Percentiles rank a stretch among this genome's conserved stretches.
phyloP scores from a whole-genome alignment of 768 basidiomycete species.

The Lepiota venenata region DNA sequence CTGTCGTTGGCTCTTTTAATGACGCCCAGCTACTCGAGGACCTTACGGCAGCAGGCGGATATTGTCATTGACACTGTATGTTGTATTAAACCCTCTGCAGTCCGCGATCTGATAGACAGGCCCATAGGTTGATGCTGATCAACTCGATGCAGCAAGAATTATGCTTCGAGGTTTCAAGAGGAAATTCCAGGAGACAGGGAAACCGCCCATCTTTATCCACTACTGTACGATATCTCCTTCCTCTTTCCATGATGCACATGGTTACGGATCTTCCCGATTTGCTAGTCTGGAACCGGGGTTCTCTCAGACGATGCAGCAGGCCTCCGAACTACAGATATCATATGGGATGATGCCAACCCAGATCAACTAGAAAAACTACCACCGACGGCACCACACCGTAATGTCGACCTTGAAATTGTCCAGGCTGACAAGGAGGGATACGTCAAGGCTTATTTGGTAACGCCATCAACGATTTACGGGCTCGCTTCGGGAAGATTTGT shows the following conservation, averaged over 20 bases:
- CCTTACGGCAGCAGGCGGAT: constrained; percentile 41
- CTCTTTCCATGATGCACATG: neutral
- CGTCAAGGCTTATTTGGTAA: constrained; percentile 47
- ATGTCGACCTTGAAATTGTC: constrained; percentile 45
- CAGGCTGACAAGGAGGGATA: constrained; percentile 49
- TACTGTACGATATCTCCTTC: constrained; percentile 41
- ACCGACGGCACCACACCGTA: constrained; percentile 41
- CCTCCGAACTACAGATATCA: constrained; percentile 27
- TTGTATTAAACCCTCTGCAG: neutral
- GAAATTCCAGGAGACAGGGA: constrained; percentile 36
- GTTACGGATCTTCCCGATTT: neutral
- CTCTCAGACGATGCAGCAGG: constrained; percentile 42
- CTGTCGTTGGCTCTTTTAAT: constrained; percentile 41
- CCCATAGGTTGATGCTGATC: constrained; percentile 37
- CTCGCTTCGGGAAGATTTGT: constrained; percentile 42
- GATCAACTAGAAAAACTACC: constrained; percentile 42
- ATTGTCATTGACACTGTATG: constrained; percentile 32
- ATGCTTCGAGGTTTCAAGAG: constrained; percentile 52
- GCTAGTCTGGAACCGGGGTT: constrained; percentile 35
- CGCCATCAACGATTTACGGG: constrained; percentile 54
- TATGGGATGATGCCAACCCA: constrained; percentile 50
- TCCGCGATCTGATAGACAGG: neutral
- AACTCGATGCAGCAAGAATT: constrained; percentile 39
- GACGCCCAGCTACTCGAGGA: constrained; percentile 40
- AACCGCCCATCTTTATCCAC: constrained; percentile 52